phyloP scores from a whole-genome alignment of 257 asterid species.

The Mentha longifolia region DNA sequence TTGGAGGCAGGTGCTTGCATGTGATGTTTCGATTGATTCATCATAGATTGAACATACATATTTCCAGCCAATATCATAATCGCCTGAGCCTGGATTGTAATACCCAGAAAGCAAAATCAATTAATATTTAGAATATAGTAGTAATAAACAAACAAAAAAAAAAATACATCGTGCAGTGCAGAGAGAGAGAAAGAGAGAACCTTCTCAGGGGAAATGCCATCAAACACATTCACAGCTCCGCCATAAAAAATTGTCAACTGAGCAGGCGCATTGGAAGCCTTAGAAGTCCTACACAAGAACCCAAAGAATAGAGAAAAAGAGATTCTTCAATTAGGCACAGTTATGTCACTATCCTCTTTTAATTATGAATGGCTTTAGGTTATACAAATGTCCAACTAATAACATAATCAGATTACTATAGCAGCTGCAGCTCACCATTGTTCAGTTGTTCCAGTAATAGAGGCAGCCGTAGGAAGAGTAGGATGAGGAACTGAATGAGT shows the following conservation, averaged over 20 bases:
- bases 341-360: neutral
- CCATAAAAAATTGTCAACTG: slow-evolving; percentile 80
- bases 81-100: slow-evolving; percentile 71
- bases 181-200: slow-evolving; percentile 41
- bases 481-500: slow-evolving; percentile 44
- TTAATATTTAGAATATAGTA: neutral
- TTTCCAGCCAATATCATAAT: slow-evolving; percentile 76
- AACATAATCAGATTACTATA: slow-evolving; percentile 4
- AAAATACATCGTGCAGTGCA: neutral
- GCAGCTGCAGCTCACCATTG: slow-evolving; percentile 48
- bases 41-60: slow-evolving; percentile 37
- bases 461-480: slow-evolving; percentile 37
- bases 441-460: slow-evolving; percentile 52
- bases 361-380: neutral
- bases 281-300: slow-evolving; percentile 47
- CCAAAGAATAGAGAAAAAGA: neutral
- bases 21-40: slow-evolving; percentile 48
- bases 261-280: slow-evolving; percentile 46
- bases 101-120: neutral
- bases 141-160: neutral
- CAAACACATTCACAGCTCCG: slow-evolving; percentile 72
- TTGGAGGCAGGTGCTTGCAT: slow-evolving; percentile 51
- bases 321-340: neutral
- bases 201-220: slow-evolving; percentile 80
- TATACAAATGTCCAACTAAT: neutral